A percentile compares a stretch with the other conserved stretches of the same genome.
These are phyloP conservation scores for Candolleomyces aberdarensis DNA, from an alignment of 768 basidiomycete species.

Conservation along the genomic window DNA sequence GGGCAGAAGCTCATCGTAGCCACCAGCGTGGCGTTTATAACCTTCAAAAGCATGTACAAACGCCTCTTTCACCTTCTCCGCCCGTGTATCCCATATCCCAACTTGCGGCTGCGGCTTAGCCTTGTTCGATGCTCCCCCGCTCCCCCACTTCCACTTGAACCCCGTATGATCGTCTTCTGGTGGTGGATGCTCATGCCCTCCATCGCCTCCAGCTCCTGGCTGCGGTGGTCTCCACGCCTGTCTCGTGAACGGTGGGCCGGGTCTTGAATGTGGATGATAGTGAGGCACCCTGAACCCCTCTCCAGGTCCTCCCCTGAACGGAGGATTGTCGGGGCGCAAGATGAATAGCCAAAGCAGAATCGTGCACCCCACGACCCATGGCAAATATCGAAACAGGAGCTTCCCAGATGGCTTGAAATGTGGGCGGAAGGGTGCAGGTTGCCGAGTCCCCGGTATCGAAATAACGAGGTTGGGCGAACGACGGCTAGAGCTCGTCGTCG, in stretches of 20 bases:
- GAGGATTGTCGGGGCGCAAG: slow-evolving; percentile 9
- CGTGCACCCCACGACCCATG: slow-evolving; percentile 17
- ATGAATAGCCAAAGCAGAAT: slow-evolving; percentile 19
- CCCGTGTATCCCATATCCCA: slow-evolving; percentile 44
- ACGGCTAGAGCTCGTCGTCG: slow-evolving; percentile 6
- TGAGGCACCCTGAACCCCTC: not conserved
- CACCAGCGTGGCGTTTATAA: slow-evolving; percentile 49
- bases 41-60: slow-evolving; percentile 61
- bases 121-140: not conserved
- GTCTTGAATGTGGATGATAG: slow-evolving; percentile 6
- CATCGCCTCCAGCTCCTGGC: no score
- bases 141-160: not conserved
- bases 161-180: not conserved
- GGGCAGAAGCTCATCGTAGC: slow-evolving; percentile 57
- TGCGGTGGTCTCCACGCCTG: not conserved
- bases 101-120: not conserved
- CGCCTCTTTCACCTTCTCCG: slow-evolving; percentile 51
- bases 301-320: no score
- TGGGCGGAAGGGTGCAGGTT: not conserved
- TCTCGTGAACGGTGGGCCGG: not conserved
- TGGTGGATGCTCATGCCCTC: no score
- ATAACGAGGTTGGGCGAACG: slow-evolving; percentile 15
- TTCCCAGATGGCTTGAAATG: slow-evolving; percentile 13
- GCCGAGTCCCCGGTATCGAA: slow-evolving; percentile 12
- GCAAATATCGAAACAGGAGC: slow-evolving; percentile 21